Conservation (phyloP, 1,139 yeast species). For the Yamadazyma pseudoaaseri region DNA sequence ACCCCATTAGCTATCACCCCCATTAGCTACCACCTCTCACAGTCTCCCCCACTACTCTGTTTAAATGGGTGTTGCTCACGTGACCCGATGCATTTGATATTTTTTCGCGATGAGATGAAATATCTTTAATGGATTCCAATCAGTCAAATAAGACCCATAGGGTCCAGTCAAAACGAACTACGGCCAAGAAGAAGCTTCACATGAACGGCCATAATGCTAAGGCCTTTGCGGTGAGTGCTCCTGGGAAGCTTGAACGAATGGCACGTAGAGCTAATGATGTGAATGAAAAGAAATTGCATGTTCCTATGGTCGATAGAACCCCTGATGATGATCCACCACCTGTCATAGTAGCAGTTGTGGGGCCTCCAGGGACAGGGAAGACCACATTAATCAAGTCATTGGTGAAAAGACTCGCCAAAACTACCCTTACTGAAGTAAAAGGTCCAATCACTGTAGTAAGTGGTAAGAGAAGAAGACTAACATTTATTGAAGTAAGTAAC, state of each 20-base stretch:
- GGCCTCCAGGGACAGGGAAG: constrained; percentile 99
- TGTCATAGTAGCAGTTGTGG: constrained; percentile 92
- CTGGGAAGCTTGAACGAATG: constrained; percentile 80
- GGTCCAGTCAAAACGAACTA: constrained; percentile 49
- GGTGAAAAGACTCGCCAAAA: constrained; percentile 86
- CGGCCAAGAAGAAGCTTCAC: constrained; percentile 85
- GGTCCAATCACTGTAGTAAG: constrained; percentile 99
- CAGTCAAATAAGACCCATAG: constrained; percentile 63
- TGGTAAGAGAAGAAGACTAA: constrained; percentile 89
- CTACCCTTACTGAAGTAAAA: constrained; percentile 77
- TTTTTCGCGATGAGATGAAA: constrained; percentile 8
- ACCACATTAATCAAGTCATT: constrained; percentile 89
- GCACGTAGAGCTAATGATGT: constrained; percentile 86
- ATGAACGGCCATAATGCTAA: constrained; percentile 90
- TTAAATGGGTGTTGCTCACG: no score
- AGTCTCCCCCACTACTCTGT: no score
- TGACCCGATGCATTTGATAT: background rate
- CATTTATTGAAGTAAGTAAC: constrained; percentile 89
- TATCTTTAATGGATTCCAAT: constrained; percentile 20
- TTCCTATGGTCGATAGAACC: constrained; percentile 96
- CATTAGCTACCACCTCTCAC: no score
- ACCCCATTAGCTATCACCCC: no score
- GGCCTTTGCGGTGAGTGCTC: constrained; percentile 93
- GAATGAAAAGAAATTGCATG: constrained; percentile 84
- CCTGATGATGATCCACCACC: constrained; percentile 99